phyloP scores from a whole-genome alignment of 2,329 filamentous ascomycete genomes.

The Stagonosporopsis tanaceti region DNA sequence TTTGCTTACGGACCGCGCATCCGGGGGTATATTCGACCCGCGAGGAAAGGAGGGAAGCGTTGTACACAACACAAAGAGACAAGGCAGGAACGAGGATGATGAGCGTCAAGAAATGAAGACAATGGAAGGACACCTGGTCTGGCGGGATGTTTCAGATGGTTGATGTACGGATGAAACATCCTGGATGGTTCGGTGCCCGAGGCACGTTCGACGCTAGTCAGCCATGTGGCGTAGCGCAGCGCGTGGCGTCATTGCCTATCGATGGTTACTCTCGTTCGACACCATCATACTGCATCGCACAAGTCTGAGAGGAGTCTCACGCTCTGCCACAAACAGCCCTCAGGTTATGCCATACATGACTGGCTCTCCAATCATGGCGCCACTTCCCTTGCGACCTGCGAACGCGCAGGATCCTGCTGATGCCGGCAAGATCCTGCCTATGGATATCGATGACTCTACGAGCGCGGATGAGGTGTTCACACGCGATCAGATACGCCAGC shows the following conservation, averaged over 20 bases:
- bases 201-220: slow-evolving; percentile 26
- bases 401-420: slow-evolving; percentile 22
- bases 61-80: slow-evolving; percentile 3
- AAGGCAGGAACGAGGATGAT: slow-evolving; percentile 16
- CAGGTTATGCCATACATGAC: slow-evolving; percentile 39
- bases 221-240: slow-evolving; percentile 26
- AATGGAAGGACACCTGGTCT: slow-evolving; percentile 20
- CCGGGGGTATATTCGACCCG: slow-evolving; percentile 33
- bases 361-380: slow-evolving; percentile 30
- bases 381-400: slow-evolving; percentile 33
- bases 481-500: slow-evolving; percentile 18
- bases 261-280: neutral
- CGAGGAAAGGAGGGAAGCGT: slow-evolving; percentile 21
- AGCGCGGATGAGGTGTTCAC: slow-evolving; percentile 27
- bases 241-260: slow-evolving; percentile 39
- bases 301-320: neutral
- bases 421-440: slow-evolving; percentile 11
- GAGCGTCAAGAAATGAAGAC: slow-evolving; percentile 13
- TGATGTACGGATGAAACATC: slow-evolving; percentile 48
- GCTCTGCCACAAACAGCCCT: neutral
- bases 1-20: slow-evolving; percentile 31
- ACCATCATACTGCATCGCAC: neutral
- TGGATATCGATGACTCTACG: slow-evolving; percentile 24
- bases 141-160: slow-evolving; percentile 33
- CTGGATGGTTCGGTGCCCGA: slow-evolving; percentile 33